Evolutionary conservation across 2,329 filamentous ascomycete genomes (phyloP).

Genomic region (Trichoderma arundinaceum): DNA sequence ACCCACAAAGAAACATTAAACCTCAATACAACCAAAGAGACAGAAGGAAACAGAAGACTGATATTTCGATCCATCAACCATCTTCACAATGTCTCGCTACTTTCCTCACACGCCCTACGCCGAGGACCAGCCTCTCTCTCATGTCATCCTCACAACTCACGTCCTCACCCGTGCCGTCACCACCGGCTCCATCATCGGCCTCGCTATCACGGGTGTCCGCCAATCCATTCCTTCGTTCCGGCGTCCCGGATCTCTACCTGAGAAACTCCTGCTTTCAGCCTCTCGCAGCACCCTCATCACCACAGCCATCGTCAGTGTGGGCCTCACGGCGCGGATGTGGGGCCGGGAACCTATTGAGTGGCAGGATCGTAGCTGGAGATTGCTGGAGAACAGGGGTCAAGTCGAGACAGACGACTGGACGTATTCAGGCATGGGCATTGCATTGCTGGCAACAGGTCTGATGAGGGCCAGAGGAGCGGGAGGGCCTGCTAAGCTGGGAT

Average conservation of each 20-base stretch:
- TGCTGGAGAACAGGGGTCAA: constrained; percentile 64
- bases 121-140: constrained; percentile 64
- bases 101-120: constrained; percentile 62
- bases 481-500: constrained; percentile 40
- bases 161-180: constrained; percentile 62
- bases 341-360: constrained; percentile 66
- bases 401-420: constrained; percentile 62
- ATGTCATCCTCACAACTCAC: constrained; percentile 63
- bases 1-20: not conserved
- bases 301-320: constrained; percentile 50
- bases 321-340: constrained; percentile 57
- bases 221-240: constrained; percentile 40
- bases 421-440: constrained; percentile 49
- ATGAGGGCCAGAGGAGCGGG: constrained; percentile 37
- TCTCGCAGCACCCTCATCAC: constrained; percentile 54
- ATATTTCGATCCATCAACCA: not conserved
- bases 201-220: constrained; percentile 46
- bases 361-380: constrained; percentile 66
- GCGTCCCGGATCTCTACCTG: constrained; percentile 39
- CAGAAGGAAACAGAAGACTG: no score
- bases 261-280: constrained; percentile 52
- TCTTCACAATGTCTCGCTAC: constrained; percentile 57
- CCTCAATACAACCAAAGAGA: not conserved
- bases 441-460: constrained; percentile 43
- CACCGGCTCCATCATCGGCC: constrained; percentile 56